A percentile compares a stretch with the other conserved stretches of the same genome.
phyloP scores from a whole-genome alignment of 169 alveolate species.

The Eimeria acervulina region DNA sequence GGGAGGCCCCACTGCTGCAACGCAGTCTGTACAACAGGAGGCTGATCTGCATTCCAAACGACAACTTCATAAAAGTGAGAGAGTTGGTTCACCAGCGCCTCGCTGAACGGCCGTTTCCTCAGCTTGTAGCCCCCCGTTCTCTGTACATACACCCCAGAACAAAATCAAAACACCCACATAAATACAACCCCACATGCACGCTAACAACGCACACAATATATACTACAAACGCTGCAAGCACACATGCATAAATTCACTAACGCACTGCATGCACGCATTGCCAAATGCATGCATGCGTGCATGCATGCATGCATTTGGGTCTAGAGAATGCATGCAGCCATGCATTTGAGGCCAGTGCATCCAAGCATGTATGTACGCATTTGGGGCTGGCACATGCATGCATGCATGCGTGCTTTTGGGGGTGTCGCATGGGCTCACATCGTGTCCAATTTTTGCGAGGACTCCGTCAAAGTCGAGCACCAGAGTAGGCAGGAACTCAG shows the following conservation, averaged over 20 bases:
- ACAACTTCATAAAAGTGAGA: slow-evolving; percentile 95
- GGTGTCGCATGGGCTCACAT: slow-evolving; percentile 68
- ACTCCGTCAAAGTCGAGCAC: slow-evolving; percentile 94
- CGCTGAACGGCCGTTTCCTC: slow-evolving; percentile 96
- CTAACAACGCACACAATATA: not conserved
- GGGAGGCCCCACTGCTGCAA: slow-evolving; percentile 95
- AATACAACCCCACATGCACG: not conserved
- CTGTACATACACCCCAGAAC: not conserved
- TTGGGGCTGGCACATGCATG: not conserved
- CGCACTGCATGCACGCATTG: not conserved
- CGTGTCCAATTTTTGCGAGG: slow-evolving; percentile 92
- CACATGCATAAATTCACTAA: not conserved
- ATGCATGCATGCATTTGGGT: not conserved
- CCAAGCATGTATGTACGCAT: not conserved
- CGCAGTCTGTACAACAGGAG: slow-evolving; percentile 94
- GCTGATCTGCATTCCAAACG: slow-evolving; percentile 95
- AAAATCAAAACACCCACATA: not conserved
- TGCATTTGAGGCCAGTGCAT: not conserved
- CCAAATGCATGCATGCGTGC: not conserved
- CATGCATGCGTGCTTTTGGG: not conserved
- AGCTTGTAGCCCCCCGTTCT: slow-evolving; percentile 93
- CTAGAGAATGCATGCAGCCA: not conserved
- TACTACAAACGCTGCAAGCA: not conserved
- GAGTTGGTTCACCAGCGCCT: slow-evolving; percentile 92
- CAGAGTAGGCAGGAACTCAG: slow-evolving; percentile 95